Evolutionary conservation across 352 stramenopile genomes (phyloP).

Genomic region (Aphanomyces stellatus): DNA sequence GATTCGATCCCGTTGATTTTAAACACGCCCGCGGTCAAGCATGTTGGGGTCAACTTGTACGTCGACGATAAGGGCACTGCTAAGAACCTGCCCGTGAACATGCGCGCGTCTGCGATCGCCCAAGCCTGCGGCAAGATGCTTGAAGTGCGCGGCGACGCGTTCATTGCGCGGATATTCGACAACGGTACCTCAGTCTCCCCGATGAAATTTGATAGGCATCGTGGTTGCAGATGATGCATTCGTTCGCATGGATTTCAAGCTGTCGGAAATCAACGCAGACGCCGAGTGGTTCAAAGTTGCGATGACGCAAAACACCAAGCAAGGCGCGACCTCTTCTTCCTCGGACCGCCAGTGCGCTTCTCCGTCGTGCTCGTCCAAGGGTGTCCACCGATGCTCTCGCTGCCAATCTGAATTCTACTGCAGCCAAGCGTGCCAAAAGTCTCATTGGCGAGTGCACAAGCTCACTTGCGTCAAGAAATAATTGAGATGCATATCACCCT

Average conservation of each 20-base stretch:
- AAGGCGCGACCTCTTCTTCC: slow-evolving; percentile 23
- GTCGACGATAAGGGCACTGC: slow-evolving; percentile 85
- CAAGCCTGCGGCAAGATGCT: slow-evolving; percentile 75
- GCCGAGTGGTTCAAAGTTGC: slow-evolving; percentile 60
- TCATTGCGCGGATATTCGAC: slow-evolving; percentile 83
- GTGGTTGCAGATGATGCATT: slow-evolving; percentile 64
- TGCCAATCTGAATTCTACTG: slow-evolving; percentile 84
- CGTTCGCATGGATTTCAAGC: slow-evolving; percentile 68
- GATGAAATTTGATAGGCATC: neutral
- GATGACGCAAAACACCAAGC: slow-evolving; percentile 35
- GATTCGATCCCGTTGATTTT: slow-evolving; percentile 81
- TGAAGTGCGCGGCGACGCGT: slow-evolving; percentile 79
- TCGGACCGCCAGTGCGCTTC: slow-evolving; percentile 41
- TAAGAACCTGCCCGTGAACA: slow-evolving; percentile 70
- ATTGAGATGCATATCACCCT: neutral
- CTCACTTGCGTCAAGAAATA: slow-evolving; percentile 32
- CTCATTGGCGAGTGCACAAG: slow-evolving; percentile 81
- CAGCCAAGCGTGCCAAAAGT: slow-evolving; percentile 69
- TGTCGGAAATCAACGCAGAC: slow-evolving; percentile 50
- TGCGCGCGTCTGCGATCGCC: slow-evolving; percentile 67
- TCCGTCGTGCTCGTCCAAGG: slow-evolving; percentile 58
- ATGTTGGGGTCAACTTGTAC: slow-evolving; percentile 85
- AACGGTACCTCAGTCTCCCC: slow-evolving; percentile 40
- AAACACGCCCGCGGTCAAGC: slow-evolving; percentile 56
- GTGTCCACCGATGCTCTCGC: slow-evolving; percentile 62